Conservation (phyloP, 352 stramenopile species). For the Globisporangium viniferum region DNA sequence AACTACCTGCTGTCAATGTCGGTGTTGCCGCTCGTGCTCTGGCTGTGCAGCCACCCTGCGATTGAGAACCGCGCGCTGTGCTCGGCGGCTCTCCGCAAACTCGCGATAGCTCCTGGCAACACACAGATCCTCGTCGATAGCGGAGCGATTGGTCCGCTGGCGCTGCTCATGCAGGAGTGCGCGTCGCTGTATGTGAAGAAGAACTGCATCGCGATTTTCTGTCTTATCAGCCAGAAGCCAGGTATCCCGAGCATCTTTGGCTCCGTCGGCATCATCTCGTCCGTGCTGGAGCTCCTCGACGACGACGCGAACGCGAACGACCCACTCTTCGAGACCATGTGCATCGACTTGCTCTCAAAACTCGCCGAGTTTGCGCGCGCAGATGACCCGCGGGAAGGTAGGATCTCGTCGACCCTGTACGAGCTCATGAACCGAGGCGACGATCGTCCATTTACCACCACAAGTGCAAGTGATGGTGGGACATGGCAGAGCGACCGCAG, state of each 20-base stretch:
- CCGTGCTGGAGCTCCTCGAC: constrained; percentile 54
- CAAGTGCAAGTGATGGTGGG: neutral
- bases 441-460: constrained; percentile 15
- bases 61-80: constrained; percentile 37
- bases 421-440: constrained; percentile 51
- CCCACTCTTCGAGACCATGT: constrained; percentile 53
- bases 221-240: constrained; percentile 45
- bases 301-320: constrained; percentile 21
- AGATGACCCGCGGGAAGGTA: constrained; percentile 49
- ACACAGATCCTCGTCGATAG: constrained; percentile 53
- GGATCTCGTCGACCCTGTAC: constrained; percentile 55
- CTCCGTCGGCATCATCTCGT: constrained; percentile 52
- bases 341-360: constrained; percentile 56
- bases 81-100: constrained; percentile 60
- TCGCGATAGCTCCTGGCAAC: constrained; percentile 71
- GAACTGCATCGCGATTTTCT: constrained; percentile 72
- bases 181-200: constrained; percentile 46
- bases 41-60: constrained; percentile 31
- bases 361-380: constrained; percentile 57
- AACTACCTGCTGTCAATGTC: constrained; percentile 40
- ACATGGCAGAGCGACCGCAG: constrained; percentile 56
- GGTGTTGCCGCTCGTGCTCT: constrained; percentile 55
- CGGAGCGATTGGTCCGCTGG: constrained; percentile 46
- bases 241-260: constrained; percentile 43
- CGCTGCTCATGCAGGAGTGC: constrained; percentile 38